Conservation (phyloP, 2,329 filamentous ascomycete genomes). For the Nemania bipapillata region DNA sequence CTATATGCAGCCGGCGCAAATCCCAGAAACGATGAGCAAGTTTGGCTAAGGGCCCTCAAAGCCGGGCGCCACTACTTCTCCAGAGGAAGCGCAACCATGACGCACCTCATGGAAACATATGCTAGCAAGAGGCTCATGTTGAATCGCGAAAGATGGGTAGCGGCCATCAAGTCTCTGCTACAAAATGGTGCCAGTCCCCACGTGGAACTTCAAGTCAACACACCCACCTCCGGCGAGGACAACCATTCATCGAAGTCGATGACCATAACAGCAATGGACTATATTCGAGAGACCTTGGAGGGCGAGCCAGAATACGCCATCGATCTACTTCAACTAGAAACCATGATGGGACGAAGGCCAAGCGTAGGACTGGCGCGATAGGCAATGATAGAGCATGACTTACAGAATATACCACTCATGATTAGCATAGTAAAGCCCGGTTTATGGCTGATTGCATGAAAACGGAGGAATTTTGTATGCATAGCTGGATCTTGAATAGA, state of each 20-base stretch:
- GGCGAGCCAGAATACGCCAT: constrained; percentile 51
- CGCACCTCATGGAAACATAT: constrained; percentile 48
- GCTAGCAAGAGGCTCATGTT: constrained; percentile 48
- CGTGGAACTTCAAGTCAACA: constrained; percentile 45
- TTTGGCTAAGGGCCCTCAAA: constrained; percentile 47
- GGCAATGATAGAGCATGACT: constrained; percentile 25
- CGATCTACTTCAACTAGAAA: constrained; percentile 49
- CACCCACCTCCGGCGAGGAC: constrained; percentile 41
- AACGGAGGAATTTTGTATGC: constrained; percentile 22
- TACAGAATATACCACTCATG: constrained; percentile 22
- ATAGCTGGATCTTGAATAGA: constrained; percentile 24
- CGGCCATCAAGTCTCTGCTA: constrained; percentile 48
- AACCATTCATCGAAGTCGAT: constrained; percentile 41
- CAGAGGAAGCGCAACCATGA: constrained; percentile 48
- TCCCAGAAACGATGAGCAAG: constrained; percentile 41
- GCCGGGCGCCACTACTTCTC: constrained; percentile 50
- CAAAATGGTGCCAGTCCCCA: constrained; percentile 49
- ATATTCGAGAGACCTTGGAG: constrained; percentile 49
- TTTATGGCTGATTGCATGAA: constrained; percentile 18
- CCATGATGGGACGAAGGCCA: constrained; percentile 46
- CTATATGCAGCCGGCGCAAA: constrained; percentile 48
- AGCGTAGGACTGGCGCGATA: constrained; percentile 47
- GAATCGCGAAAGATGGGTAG: constrained; percentile 50
- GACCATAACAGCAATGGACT: constrained; percentile 46
- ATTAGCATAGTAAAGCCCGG: constrained; percentile 21